A percentile compares a stretch with the other conserved stretches of the same genome.
Evolutionary conservation across 129 eudicot genomes (phyloP).

Genomic region (Flaveria robusta): DNA sequence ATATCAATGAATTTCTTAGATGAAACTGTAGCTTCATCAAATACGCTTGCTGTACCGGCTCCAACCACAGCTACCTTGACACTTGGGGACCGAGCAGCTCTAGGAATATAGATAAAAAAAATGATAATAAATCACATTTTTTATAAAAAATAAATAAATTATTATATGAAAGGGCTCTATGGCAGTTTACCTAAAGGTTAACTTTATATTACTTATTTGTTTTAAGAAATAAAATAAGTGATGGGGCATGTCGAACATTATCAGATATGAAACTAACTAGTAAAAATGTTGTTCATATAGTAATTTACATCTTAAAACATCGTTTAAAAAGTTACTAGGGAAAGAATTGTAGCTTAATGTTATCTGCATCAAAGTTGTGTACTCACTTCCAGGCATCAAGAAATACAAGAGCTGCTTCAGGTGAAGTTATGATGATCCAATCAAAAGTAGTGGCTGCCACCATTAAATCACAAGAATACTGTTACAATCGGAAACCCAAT

Average conservation of each 20-base stretch:
- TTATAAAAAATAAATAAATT: neutral
- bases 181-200: neutral
- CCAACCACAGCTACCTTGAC: slow-evolving; percentile 90
- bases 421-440: slow-evolving; percentile 88
- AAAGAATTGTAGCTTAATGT: neutral
- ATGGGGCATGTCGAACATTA: neutral
- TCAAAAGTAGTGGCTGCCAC: slow-evolving; percentile 70
- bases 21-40: slow-evolving; percentile 49
- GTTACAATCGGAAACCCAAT: no score
- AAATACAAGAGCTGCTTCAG: slow-evolving; percentile 83
- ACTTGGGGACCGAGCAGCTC: slow-evolving; percentile 79
- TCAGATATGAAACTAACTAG: slow-evolving; percentile 2
- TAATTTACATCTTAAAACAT: slow-evolving; percentile 3
- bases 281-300: neutral
- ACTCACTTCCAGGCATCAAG: slow-evolving; percentile 89
- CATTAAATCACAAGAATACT: slow-evolving; percentile 20
- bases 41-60: slow-evolving; percentile 75
- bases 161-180: slow-evolving; percentile 10
- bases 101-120: slow-evolving; percentile 20
- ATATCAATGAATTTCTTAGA: slow-evolving; percentile 53
- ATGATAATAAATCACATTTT: neutral
- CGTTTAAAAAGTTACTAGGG: neutral
- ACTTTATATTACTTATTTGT: neutral
- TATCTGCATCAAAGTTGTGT: slow-evolving; percentile 21
- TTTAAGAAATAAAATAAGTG: neutral